A percentile compares a stretch with the other conserved stretches of the same genome.
Conservation (phyloP, 2,329 filamentous ascomycete species). For the Lecanicillium sp. region DNA sequence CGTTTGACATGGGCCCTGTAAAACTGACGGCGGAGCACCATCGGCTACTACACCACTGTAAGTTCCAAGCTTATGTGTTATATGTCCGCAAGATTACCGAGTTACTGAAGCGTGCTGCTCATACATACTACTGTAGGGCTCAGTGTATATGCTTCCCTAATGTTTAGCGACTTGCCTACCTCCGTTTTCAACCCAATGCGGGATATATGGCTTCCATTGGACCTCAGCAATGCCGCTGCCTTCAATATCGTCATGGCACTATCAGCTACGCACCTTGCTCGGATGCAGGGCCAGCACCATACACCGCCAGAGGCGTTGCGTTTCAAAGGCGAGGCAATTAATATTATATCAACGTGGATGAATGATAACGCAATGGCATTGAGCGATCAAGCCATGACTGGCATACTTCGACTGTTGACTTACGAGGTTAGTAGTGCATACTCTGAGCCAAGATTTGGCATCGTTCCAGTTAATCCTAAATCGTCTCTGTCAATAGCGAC, state of each 20-base stretch:
- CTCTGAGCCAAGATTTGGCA: no score
- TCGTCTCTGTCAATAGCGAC: no score
- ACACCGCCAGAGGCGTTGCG: slow-evolving; percentile 18
- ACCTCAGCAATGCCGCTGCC: slow-evolving; percentile 31
- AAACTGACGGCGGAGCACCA: no score
- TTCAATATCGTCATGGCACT: slow-evolving; percentile 34
- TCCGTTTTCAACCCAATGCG: slow-evolving; percentile 28
- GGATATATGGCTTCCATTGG: slow-evolving; percentile 31
- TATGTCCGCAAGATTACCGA: no score
- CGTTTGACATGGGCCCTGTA: no score
- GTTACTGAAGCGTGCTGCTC: no score
- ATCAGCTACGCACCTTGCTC: slow-evolving; percentile 27
- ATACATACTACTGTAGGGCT: no score
- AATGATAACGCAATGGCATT: slow-evolving; percentile 19
- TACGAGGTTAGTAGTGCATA: no score
- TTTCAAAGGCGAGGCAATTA: slow-evolving; percentile 27
- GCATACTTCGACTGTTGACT: slow-evolving; percentile 1
- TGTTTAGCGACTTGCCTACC: slow-evolving; percentile 20
- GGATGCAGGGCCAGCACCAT: slow-evolving; percentile 20
- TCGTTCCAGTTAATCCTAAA: no score
- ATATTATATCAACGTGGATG: slow-evolving; percentile 25
- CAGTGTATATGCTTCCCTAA: slow-evolving; percentile 21
- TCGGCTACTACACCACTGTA: no score
- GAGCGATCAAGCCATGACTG: slow-evolving; percentile 19
- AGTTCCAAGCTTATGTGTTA: no score